A percentile compares a stretch with the other conserved stretches of the same genome.
Conservation (phyloP, 768 basidiomycete genomes). For the Sutorius australiensis region DNA sequence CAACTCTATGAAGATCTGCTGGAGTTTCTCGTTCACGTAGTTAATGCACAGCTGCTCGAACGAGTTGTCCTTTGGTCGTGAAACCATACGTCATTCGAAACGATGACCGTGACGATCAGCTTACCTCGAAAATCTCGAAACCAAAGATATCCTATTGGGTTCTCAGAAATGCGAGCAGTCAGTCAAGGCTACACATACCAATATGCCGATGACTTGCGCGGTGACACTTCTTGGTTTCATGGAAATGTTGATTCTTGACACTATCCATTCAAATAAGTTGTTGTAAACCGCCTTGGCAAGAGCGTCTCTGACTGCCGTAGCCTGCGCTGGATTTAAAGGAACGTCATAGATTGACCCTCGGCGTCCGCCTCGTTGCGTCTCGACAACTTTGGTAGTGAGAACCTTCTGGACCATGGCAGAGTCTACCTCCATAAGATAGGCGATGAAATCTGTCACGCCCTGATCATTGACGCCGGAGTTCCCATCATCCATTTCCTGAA, state of each 20-base stretch:
- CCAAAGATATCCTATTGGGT: conserved; percentile 86
- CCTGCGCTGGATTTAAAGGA: conserved; percentile 90
- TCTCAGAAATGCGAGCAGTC: neutral
- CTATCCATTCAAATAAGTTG: conserved; percentile 99
- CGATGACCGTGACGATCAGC: conserved; percentile 2
- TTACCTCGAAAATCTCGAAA: conserved; percentile 95
- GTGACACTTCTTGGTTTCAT: conserved; percentile 82
- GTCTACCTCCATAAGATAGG: conserved; percentile 90
- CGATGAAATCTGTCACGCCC: conserved; percentile 91
- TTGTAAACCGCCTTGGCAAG: conserved; percentile 96
- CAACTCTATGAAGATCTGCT: conserved; percentile 98
- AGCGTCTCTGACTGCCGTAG: conserved; percentile 83
- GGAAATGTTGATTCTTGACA: conserved; percentile 90
- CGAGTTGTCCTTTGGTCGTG: conserved; percentile 73
- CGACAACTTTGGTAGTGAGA: conserved; percentile 79
- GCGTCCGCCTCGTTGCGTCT: conserved; percentile 89
- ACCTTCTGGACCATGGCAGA: conserved; percentile 77
- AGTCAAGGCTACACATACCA: conserved; percentile 45
- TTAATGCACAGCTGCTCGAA: conserved; percentile 99
- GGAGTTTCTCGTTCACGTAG: conserved; percentile 99
- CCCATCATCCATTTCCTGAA: conserved; percentile 83
- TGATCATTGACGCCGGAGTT: conserved; percentile 79
- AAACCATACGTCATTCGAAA: conserved; percentile 4
- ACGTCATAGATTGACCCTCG: conserved; percentile 97
- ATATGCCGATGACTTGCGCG: conserved; percentile 86